Evolutionary conservation across 768 basidiomycete species (phyloP).

Genomic region (Amanita rimosa): DNA sequence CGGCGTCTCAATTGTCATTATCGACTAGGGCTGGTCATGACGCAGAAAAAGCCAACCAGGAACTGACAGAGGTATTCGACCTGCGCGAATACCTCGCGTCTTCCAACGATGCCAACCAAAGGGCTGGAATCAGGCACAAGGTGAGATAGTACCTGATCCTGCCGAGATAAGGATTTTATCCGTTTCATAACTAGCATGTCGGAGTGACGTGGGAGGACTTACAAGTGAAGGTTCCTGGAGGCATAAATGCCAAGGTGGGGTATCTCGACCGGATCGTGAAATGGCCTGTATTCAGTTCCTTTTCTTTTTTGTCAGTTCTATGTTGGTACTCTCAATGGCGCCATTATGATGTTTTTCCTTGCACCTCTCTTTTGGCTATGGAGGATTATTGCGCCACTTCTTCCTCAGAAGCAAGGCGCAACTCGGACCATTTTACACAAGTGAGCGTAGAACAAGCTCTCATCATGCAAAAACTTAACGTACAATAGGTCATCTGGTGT

Average conservation of each 20-base stretch:
- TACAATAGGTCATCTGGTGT: conserved; percentile 46
- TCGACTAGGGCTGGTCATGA: conserved; percentile 26
- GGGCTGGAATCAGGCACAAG: conserved; percentile 61
- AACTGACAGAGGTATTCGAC: conserved; percentile 33
- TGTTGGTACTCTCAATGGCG: conserved; percentile 53
- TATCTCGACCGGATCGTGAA: not conserved
- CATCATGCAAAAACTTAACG: not conserved
- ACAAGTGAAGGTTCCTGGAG: conserved; percentile 49
- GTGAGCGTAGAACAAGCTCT: conserved; percentile 17
- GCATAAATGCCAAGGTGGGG: conserved; percentile 42
- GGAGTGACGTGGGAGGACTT: conserved; percentile 68
- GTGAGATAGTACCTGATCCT: conserved; percentile 12
- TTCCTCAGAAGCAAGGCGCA: conserved; percentile 25
- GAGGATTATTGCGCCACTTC: conserved; percentile 25
- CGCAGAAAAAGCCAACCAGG: conserved; percentile 24
- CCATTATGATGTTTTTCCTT: conserved; percentile 40
- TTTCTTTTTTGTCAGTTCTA: conserved; percentile 28
- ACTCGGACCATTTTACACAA: conserved; percentile 53
- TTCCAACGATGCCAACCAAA: conserved; percentile 54
- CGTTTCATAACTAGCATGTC: conserved; percentile 35
- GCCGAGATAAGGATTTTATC: not conserved
- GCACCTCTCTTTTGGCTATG: conserved; percentile 38
- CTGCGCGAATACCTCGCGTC: conserved; percentile 58
- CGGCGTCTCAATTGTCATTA: conserved; percentile 11
- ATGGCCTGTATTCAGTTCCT: not conserved